Conservation (phyloP, 495 filamentous ascomycete species). For the Neurospora cerealis region DNA sequence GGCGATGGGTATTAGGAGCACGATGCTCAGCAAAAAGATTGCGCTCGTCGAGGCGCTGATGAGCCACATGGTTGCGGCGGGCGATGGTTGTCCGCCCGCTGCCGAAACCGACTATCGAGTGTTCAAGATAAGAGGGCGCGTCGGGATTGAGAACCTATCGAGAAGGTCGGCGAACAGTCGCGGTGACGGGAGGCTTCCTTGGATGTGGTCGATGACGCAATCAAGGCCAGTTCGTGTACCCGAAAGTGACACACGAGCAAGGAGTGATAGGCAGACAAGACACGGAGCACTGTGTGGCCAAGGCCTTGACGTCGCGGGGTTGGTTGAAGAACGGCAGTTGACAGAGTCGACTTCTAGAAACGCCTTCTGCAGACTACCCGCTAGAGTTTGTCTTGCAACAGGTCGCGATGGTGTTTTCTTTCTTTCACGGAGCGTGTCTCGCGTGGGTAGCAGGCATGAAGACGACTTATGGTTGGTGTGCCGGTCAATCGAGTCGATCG, state of each 20-base stretch:
- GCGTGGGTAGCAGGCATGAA: not conserved
- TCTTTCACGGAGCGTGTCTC: not conserved
- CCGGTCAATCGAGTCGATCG: not conserved
- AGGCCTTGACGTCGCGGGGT: not conserved
- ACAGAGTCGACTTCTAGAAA: not conserved
- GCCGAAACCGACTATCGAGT: not conserved
- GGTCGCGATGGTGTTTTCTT: not conserved
- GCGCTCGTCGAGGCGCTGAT: slow-evolving; percentile 61
- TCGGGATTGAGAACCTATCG: not conserved
- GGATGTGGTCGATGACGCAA: not conserved
- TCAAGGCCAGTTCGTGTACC: not conserved
- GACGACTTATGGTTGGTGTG: not conserved
- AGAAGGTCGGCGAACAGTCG: not conserved
- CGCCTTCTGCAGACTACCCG: not conserved
- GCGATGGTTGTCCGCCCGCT: slow-evolving; percentile 2
- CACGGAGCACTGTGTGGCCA: not conserved
- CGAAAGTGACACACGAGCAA: not conserved
- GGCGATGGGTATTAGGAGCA: slow-evolving; percentile 87
- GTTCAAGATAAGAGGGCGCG: not conserved
- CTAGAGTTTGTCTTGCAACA: not conserved
- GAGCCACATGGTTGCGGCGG: slow-evolving; percentile 50
- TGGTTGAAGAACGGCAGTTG: not conserved
- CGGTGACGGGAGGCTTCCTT: not conserved
- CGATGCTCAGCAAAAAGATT: slow-evolving; percentile 75
- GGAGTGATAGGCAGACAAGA: not conserved